These are phyloP conservation scores for Phytophthora pini DNA, from an alignment of 352 stramenopile species.

Conservation along the genomic window DNA sequence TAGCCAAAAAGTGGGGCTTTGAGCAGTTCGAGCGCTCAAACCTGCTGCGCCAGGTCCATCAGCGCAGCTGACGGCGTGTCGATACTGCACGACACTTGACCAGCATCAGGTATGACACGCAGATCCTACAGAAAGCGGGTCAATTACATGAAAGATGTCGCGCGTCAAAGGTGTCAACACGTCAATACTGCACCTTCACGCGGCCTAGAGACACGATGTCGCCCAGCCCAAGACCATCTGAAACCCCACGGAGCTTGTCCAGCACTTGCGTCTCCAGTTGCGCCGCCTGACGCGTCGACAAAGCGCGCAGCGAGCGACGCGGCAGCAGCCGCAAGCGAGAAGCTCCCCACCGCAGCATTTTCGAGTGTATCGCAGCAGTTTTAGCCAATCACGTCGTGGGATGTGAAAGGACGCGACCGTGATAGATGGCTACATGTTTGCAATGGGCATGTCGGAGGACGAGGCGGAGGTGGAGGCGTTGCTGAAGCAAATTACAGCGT, in stretches of 20 bases:
- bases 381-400: too few species aligned
- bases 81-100: slow-evolving; percentile 75
- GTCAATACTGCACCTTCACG: slow-evolving; percentile 62
- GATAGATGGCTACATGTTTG: not conserved
- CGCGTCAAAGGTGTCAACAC: slow-evolving; percentile 11
- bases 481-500: slow-evolving; percentile 53
- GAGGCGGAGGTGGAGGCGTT: slow-evolving; percentile 66
- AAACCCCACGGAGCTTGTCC: slow-evolving; percentile 69
- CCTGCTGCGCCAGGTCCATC: slow-evolving; percentile 72
- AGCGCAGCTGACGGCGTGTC: slow-evolving; percentile 74
- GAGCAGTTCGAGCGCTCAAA: slow-evolving; percentile 20
- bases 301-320: slow-evolving; percentile 37
- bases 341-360: too few species aligned
- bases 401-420: not conserved
- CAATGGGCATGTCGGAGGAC: slow-evolving; percentile 12
- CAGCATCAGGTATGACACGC: slow-evolving; percentile 45
- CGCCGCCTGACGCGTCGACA: slow-evolving; percentile 72
- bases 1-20: not conserved
- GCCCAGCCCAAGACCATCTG: slow-evolving; percentile 74
- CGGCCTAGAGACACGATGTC: slow-evolving; percentile 80
- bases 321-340: slow-evolving; percentile 7
- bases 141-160: not conserved
- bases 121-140: slow-evolving; percentile 49
- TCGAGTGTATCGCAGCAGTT: too few species aligned
- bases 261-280: slow-evolving; percentile 82